Evolutionary conservation across 495 filamentous ascomycete genomes (phyloP).

Genomic region (Podospora tetraspora): DNA sequence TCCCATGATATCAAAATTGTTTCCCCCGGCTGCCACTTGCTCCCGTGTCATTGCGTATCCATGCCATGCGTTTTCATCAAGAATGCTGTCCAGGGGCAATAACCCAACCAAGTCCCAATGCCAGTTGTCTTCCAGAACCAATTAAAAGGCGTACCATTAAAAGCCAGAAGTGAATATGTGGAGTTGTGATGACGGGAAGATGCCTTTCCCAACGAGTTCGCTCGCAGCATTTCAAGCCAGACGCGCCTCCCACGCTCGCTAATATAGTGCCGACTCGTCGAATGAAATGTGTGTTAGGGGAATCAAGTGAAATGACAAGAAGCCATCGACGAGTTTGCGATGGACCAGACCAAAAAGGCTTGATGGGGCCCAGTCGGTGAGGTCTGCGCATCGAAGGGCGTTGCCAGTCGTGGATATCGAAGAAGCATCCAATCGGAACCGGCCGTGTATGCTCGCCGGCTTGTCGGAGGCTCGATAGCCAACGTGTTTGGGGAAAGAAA

Average conservation of each 20-base stretch:
- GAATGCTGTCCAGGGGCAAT: neutral
- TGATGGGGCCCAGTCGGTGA: neutral
- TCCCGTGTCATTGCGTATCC: neutral
- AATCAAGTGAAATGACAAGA: neutral
- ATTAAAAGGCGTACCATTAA: neutral
- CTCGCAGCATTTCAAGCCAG: neutral
- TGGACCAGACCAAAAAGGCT: neutral
- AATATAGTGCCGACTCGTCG: neutral
- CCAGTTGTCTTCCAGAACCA: neutral
- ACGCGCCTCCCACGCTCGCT: neutral
- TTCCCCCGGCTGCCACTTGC: neutral
- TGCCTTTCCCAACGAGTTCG: neutral
- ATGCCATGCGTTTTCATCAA: neutral
- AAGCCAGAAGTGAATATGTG: neutral
- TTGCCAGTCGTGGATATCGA: neutral
- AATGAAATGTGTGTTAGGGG: neutral
- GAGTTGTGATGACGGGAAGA: neutral
- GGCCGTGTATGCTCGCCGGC: constrained; percentile 2
- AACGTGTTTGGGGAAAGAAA: neutral
- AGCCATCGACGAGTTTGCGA: neutral
- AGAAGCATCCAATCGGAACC: constrained; percentile 5
- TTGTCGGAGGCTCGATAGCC: neutral
- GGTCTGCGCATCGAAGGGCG: neutral
- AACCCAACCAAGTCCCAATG: neutral
- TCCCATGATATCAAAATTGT: neutral